Base-by-base conservation (phyloP, 176 grass and related monocot genomes). In the Avena atlantica region DNA sequence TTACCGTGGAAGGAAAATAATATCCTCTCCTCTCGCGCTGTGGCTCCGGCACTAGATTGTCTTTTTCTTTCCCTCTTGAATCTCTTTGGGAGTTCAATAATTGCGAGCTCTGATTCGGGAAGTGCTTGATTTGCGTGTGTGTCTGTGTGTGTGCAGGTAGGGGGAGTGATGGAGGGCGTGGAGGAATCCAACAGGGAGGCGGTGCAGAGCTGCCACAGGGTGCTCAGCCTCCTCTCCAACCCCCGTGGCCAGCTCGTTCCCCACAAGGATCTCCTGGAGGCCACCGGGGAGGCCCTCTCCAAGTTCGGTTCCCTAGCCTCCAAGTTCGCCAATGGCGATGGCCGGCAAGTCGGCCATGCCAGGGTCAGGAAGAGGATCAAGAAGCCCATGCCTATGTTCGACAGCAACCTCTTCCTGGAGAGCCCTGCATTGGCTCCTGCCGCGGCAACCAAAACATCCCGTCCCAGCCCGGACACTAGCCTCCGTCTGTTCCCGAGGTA, bases 391-490 rank as follows among this genome's bases (percentile, higher is more conserved):
- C 53, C 92, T 36, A 86, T 82, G 29, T 90, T 99, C 20, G 87
- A 96, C 57, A 85, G 85, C 78, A 93, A 83, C 45, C 86, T 97
- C 78, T 96, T 97, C 82, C n/a, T 93, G 23, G 97, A 99, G 66
- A 86, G 80, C 60, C 29, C 89, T 8, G 61, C 85, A 13, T 12
- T 65, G 19, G 52, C 71, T 3, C 75, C 82, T 19, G 79, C 47
- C 3, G 79, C 70, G 1, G 69, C 62, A 4, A 4, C 86, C 13
- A 91, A 83, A 48, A 23, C 63, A 5, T 76, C 89, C 8, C 51
- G 17, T 37, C 52, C 36, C 42, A 62, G 69, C 24, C 62, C 87
- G 23, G 60, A 81, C 90, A 90, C 91, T 61, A 40, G 88, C 82
- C 92, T 94, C 76, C 97, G 94, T 70, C 83, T 96, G 16, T 90